A percentile compares a stretch with the other conserved stretches of the same genome.
Evolutionary conservation across 768 basidiomycete species (phyloP).

Genomic region (Naganishia onofrii): DNA sequence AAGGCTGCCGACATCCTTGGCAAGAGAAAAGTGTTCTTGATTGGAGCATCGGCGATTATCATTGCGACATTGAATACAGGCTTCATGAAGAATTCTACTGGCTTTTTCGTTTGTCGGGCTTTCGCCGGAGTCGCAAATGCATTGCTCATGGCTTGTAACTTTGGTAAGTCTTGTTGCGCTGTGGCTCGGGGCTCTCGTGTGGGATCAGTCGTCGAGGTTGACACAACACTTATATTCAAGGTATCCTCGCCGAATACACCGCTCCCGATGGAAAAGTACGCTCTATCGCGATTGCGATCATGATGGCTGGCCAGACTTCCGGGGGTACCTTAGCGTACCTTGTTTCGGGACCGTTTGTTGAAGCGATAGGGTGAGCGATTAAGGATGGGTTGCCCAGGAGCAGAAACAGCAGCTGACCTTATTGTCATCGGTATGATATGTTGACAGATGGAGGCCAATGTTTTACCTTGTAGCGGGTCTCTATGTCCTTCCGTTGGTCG

Average conservation of each 20-base stretch:
- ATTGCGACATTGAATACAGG: not conserved
- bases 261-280: constrained; percentile 61
- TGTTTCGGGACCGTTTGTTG: constrained; percentile 69
- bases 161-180: constrained; percentile 30
- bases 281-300: constrained; percentile 53
- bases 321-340: constrained; percentile 79
- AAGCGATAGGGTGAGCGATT: constrained; percentile 65
- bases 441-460: constrained; percentile 63
- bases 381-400: constrained; percentile 52
- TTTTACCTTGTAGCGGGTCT: constrained; percentile 65
- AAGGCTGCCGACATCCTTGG: not conserved
- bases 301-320: constrained; percentile 49
- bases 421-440: not conserved
- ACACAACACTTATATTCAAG: constrained; percentile 43
- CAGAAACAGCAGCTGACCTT: not conserved
- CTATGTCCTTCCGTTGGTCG: constrained; percentile 58
- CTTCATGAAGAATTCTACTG: constrained; percentile 32
- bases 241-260: constrained; percentile 2
- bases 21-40: constrained; percentile 2
- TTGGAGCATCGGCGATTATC: not conserved
- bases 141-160: constrained; percentile 36
- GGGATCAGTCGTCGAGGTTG: constrained; percentile 14
- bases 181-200: too few species aligned
- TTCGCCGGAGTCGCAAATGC: constrained; percentile 37
- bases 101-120: constrained; percentile 39